Percentiles rank a stretch among this genome's conserved stretches.
Evolutionary conservation across 2,329 filamentous ascomycete genomes (phyloP).

Genomic region (Fusarium secorum): DNA sequence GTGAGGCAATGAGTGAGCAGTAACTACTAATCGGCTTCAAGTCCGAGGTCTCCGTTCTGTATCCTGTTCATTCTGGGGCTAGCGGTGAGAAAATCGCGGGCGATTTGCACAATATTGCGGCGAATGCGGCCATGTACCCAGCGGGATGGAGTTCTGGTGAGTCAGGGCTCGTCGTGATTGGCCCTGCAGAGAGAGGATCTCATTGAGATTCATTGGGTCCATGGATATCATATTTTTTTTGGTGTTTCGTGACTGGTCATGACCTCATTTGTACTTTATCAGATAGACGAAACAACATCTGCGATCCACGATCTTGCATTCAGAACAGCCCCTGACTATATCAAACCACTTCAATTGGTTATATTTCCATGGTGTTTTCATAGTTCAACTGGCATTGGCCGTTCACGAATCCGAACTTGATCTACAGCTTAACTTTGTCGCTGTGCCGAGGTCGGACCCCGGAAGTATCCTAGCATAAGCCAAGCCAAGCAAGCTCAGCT

Average conservation of each 20-base stretch:
- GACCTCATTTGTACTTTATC: constrained; percentile 16
- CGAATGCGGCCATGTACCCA: constrained; percentile 25
- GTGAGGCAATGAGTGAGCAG: neutral
- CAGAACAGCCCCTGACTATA: neutral
- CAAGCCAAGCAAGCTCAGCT: neutral
- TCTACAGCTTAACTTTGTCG: constrained; percentile 10
- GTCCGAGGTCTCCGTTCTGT: constrained; percentile 20
- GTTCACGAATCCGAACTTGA: constrained; percentile 6
- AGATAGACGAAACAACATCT: constrained; percentile 4
- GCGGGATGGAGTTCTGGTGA: constrained; percentile 19
- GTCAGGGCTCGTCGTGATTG: constrained; percentile 29
- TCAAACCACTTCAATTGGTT: constrained; percentile 13
- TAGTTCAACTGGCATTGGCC: constrained; percentile 3
- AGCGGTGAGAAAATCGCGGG: constrained; percentile 24
- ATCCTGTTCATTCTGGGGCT: constrained; percentile 18
- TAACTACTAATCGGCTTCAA: constrained; percentile 13
- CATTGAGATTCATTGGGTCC: constrained; percentile 1
- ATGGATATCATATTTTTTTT: neutral
- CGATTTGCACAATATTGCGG: constrained; percentile 19
- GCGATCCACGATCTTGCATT: neutral
- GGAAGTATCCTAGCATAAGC: neutral
- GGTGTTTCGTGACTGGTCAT: constrained; percentile 27
- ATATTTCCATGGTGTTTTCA: neutral
- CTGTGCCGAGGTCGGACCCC: constrained; percentile 20
- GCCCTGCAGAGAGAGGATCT: neutral